Evolutionary conservation across 2,329 filamentous ascomycete genomes (phyloP).

Genomic region (Amylocarpus encephaloides): DNA sequence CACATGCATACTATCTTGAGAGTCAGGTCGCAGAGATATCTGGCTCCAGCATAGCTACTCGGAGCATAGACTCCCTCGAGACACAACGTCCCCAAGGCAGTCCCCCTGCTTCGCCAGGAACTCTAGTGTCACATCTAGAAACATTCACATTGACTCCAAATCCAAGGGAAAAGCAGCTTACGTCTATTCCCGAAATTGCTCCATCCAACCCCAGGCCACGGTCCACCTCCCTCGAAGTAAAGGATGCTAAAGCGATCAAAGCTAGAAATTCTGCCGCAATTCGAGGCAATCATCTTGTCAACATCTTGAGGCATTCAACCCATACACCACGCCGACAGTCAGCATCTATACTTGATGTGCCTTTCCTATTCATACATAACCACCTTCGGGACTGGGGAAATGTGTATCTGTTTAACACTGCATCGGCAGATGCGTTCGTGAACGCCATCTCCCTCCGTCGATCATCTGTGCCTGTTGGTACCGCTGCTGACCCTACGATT

Average conservation of each 20-base stretch:
- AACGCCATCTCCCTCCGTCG: slow-evolving; percentile 38
- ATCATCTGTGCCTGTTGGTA: slow-evolving; percentile 17
- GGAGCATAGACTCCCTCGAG: slow-evolving; percentile 18
- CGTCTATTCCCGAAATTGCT: slow-evolving; percentile 12
- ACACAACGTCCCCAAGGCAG: slow-evolving; percentile 15
- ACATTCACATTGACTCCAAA: slow-evolving; percentile 15
- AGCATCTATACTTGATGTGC: slow-evolving; percentile 13
- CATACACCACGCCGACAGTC: slow-evolving; percentile 7
- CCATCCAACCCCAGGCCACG: not conserved
- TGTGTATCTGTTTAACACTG: slow-evolving; percentile 36
- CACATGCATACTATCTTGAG: slow-evolving; percentile 23
- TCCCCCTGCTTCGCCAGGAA: slow-evolving; percentile 12
- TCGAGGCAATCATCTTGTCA: not conserved
- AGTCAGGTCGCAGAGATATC: slow-evolving; percentile 12
- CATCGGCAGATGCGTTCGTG: slow-evolving; percentile 41
- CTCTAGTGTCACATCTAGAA: slow-evolving; percentile 9
- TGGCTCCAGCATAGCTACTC: slow-evolving; percentile 7
- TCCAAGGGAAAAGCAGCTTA: slow-evolving; percentile 2
- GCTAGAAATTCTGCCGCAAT: not conserved
- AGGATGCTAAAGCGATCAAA: not conserved
- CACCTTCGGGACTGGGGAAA: slow-evolving; percentile 38
- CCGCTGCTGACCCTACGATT: slow-evolving; percentile 2
- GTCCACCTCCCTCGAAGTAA: not conserved
- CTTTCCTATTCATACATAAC: slow-evolving; percentile 29
- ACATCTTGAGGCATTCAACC: not conserved